Evolutionary conservation across 2,329 filamentous ascomycete species (phyloP), one percentile per base, ranked within the genome.

Genomic region (Sclerotinia trifoliorum): DNA sequence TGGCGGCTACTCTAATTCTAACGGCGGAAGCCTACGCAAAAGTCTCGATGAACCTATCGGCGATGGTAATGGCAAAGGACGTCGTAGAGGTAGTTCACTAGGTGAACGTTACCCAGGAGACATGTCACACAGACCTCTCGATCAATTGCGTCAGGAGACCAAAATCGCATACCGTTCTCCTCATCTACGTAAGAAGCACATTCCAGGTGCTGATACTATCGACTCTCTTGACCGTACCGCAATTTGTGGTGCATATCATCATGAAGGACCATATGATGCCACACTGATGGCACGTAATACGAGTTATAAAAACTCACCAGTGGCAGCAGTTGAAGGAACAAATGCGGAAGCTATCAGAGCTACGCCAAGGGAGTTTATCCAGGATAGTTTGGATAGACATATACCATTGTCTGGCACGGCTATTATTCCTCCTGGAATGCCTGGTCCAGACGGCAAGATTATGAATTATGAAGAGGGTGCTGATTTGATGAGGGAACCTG

Each of bases 251-350:
- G 80, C 84, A 2, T 97, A 96, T 79, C 94, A 97, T 78, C 94
- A 98, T 75, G 92, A 90, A 71, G 94, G 94, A 0, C 94, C 94
- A 0, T 98, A 91, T 74, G 94, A 98, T 77, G 92, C 94, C 13
- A 90, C 92, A 2, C 83, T 92, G 65, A 82, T 90, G 1, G 86
- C 90, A 17, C 86, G 92, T 60, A 97, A 97, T 80, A 83, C 80
- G 5, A 83, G 87, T 79, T 82, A 82, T 69, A 81, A 83, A 66
- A 80, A 78, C 68, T 89, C 91, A 3, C 94, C 94, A 0, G 80
- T 97, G 10, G 92, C 90, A 39, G 94, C 94, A 2, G 85, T 96
- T 6, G 82, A 83, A 67, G 83, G 86, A 3, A 88, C 88, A 54
- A 97, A 95, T 79, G 82, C 84, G 66, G 91, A 93, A 77, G 91